Evolutionary conservation across 2,329 filamentous ascomycete species (phyloP).

Genomic region (Claviceps maximensis): DNA sequence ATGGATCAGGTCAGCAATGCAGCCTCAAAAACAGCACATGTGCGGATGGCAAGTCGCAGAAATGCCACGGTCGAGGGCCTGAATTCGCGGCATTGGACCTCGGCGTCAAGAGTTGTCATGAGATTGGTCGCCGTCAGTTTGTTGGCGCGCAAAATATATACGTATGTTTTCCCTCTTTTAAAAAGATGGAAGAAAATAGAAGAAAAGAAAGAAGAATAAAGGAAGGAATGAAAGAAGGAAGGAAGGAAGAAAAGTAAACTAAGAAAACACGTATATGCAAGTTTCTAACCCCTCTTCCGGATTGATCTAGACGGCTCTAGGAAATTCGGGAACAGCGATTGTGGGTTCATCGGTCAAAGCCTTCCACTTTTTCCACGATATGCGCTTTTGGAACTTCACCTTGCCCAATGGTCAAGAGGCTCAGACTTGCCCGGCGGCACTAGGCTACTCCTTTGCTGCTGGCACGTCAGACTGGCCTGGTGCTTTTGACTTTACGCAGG

Average conservation of each 20-base stretch:
- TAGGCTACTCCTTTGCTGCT: conserved; percentile 87
- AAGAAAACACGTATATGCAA: not conserved
- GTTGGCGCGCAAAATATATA: conserved; percentile 38
- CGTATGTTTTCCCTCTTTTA: conserved; percentile 14
- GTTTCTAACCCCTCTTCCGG: not conserved
- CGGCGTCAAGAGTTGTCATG: conserved; percentile 60
- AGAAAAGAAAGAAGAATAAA: too few species aligned
- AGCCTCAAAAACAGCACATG: conserved; percentile 77
- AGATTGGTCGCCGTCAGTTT: conserved; percentile 63
- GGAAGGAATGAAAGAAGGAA: too few species aligned
- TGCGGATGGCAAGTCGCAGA: conserved; percentile 50
- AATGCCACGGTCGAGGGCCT: conserved; percentile 63
- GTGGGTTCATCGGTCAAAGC: conserved; percentile 57
- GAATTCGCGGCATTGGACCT: conserved; percentile 54
- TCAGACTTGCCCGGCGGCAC: conserved; percentile 68
- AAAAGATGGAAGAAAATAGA: not conserved
- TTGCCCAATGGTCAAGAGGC: conserved; percentile 60
- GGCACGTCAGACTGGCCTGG: conserved; percentile 88
- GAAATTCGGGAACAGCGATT: conserved; percentile 33
- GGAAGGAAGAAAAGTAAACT: too few species aligned
- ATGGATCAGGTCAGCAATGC: conserved; percentile 59
- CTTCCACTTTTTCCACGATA: conserved; percentile 75
- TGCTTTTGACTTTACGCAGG: conserved; percentile 87
- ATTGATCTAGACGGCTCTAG: conserved; percentile 24
- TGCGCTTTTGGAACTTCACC: conserved; percentile 60